Conservation (phyloP, 306 rosid species). For the Malus sieversii region DNA sequence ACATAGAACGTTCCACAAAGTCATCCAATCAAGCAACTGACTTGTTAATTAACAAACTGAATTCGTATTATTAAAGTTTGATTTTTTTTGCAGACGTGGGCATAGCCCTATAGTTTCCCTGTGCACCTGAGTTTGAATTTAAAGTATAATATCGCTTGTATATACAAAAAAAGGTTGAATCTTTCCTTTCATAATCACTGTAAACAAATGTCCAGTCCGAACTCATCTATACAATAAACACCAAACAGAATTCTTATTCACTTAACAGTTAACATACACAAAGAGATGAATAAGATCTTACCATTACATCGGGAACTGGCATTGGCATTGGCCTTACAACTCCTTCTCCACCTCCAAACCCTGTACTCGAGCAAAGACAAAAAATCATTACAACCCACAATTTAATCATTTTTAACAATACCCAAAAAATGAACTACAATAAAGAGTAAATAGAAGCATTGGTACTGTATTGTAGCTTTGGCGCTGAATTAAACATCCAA, state of each 20-base stretch:
- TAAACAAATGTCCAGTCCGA: background rate
- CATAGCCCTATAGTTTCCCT: background rate
- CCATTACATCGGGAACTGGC: conserved; percentile 2
- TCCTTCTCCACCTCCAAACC: background rate
- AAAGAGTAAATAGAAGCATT: too few relatives aligned
- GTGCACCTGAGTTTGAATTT: too few relatives aligned
- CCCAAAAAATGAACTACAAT: too few relatives aligned
- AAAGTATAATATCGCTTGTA: too few relatives aligned
- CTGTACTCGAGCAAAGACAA: background rate
- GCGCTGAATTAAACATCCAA: too few relatives aligned
- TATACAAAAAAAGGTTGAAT: background rate
- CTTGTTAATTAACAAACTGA: background rate
- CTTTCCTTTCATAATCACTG: background rate
- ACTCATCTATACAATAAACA: background rate
- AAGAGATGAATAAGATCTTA: background rate
- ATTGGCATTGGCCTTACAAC: conserved; percentile 5
- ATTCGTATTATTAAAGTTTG: background rate
- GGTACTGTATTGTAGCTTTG: too few relatives aligned
- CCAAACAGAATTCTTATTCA: background rate
- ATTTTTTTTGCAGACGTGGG: background rate
- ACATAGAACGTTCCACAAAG: background rate
- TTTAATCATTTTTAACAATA: background rate
- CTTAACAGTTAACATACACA: background rate
- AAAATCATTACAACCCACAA: background rate
- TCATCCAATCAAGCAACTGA: background rate